phyloP scores from a whole-genome alignment of 805 yeast genomes.

The Kluyveromyces starmeri region DNA sequence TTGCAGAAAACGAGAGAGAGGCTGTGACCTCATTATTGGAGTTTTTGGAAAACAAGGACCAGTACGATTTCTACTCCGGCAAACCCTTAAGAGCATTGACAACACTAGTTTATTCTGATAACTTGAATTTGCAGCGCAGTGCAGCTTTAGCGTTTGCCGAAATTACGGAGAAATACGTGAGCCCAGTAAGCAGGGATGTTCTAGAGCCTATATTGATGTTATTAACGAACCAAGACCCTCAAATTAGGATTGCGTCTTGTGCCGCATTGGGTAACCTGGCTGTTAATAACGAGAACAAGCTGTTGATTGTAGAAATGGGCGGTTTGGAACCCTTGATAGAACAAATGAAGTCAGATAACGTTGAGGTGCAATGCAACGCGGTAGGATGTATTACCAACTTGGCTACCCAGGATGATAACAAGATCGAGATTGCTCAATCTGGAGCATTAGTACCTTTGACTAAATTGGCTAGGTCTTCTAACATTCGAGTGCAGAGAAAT shows the following conservation, averaged over 20 bases:
- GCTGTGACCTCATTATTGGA: slow-evolving; percentile 88
- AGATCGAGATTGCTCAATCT: slow-evolving; percentile 88
- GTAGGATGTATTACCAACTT: slow-evolving; percentile 97
- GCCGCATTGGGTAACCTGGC: slow-evolving; percentile 98
- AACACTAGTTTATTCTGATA: slow-evolving; percentile 89
- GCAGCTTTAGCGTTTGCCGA: slow-evolving; percentile 99
- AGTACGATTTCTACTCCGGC: slow-evolving; percentile 82
- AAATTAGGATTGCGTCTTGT: slow-evolving; percentile 97
- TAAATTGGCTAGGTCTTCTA: slow-evolving; percentile 87
- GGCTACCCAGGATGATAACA: slow-evolving; percentile 96
- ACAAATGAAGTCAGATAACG: slow-evolving; percentile 95
- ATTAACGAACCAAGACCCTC: slow-evolving; percentile 80
- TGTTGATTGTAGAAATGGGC: slow-evolving; percentile 94
- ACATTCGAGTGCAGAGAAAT: slow-evolving; percentile 92
- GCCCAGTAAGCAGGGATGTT: slow-evolving; percentile 84
- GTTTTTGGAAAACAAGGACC: slow-evolving; percentile 67
- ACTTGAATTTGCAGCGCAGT: slow-evolving; percentile 87
- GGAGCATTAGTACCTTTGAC: slow-evolving; percentile 95
- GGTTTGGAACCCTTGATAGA: slow-evolving; percentile 93
- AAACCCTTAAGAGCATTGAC: slow-evolving; percentile 78
- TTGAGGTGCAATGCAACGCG: slow-evolving; percentile 98
- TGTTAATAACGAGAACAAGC: slow-evolving; percentile 89
- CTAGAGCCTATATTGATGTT: slow-evolving; percentile 87
- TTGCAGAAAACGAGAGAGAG: slow-evolving; percentile 94
- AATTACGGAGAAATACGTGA: slow-evolving; percentile 91